Evolutionary conservation across 768 basidiomycete species (phyloP).

Genomic region (Pleurotus tuoliensis): DNA sequence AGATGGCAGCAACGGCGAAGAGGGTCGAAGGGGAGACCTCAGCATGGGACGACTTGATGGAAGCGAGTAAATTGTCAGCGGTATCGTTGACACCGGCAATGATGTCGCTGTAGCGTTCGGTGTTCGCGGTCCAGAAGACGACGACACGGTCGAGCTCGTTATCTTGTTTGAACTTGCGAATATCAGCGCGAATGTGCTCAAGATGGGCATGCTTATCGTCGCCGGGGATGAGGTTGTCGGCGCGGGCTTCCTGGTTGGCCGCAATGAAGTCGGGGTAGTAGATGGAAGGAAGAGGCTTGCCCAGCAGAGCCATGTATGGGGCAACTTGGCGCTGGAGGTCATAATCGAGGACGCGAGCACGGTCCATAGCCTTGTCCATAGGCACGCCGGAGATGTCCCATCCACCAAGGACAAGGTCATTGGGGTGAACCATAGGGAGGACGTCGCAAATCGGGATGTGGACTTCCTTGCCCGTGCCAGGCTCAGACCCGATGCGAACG

Average conservation of each 20-base stretch:
- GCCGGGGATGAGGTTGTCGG: slow-evolving; percentile 89
- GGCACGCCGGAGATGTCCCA: slow-evolving; percentile 92
- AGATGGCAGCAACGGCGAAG: slow-evolving; percentile 93
- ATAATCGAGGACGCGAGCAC: slow-evolving; percentile 91
- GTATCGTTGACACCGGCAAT: slow-evolving; percentile 95
- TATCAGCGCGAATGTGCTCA: slow-evolving; percentile 88
- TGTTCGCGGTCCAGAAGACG: slow-evolving; percentile 99
- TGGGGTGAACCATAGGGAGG: slow-evolving; percentile 96
- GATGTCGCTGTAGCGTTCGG: slow-evolving; percentile 95
- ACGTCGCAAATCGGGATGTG: slow-evolving; percentile 90
- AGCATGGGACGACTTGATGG: slow-evolving; percentile 81
- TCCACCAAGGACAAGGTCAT: slow-evolving; percentile 94
- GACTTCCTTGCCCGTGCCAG: slow-evolving; percentile 79
- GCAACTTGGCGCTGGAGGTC: slow-evolving; percentile 95
- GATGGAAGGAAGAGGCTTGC: slow-evolving; percentile 86
- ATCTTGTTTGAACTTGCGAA: slow-evolving; percentile 84
- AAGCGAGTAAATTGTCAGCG: slow-evolving; percentile 75
- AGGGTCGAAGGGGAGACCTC: slow-evolving; percentile 97
- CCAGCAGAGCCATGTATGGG: slow-evolving; percentile 77
- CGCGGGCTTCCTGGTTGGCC: slow-evolving; percentile 94
- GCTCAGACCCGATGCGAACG: slow-evolving; percentile 83
- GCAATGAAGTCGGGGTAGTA: slow-evolving; percentile 99
- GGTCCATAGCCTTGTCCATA: slow-evolving; percentile 91
- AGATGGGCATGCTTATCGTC: slow-evolving; percentile 86
- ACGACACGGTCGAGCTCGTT: slow-evolving; percentile 84